Percentiles rank a stretch among this genome's conserved stretches.
These are phyloP conservation scores for Globisporangium splendens DNA, from an alignment of 352 stramenopile genomes.

Conservation along the genomic window DNA sequence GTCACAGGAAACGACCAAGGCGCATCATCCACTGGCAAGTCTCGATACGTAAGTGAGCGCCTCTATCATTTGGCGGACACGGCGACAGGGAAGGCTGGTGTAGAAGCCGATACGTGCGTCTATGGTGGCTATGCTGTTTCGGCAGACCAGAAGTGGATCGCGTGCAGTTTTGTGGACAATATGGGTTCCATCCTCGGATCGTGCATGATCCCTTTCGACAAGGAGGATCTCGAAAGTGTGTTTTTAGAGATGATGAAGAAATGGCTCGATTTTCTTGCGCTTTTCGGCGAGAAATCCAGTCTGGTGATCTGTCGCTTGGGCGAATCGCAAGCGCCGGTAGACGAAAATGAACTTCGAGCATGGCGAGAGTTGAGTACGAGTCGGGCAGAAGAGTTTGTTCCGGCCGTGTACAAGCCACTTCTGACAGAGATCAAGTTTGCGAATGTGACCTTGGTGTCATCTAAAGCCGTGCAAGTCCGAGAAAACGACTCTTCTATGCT, in stretches of 20 bases:
- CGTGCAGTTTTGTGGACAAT: slow-evolving; percentile 48
- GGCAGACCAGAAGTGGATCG: slow-evolving; percentile 55
- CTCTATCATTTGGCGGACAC: slow-evolving; percentile 51
- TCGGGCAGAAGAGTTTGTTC: slow-evolving; percentile 29
- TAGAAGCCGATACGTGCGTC: slow-evolving; percentile 21
- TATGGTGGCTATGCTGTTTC: slow-evolving; percentile 58
- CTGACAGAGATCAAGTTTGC: slow-evolving; percentile 36
- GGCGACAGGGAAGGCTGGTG: slow-evolving; percentile 1
- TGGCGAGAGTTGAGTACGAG: slow-evolving; percentile 36
- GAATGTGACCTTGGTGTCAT: slow-evolving; percentile 29
- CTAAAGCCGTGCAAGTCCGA: slow-evolving; percentile 38
- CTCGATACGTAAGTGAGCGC: slow-evolving; percentile 53
- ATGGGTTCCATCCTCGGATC: slow-evolving; percentile 64
- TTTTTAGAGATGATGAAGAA: slow-evolving; percentile 43
- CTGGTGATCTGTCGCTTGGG: slow-evolving; percentile 44
- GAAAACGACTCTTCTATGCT: slow-evolving; percentile 31
- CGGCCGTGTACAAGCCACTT: slow-evolving; percentile 26
- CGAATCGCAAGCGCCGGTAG: slow-evolving; percentile 13
- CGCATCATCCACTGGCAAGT: slow-evolving; percentile 7
- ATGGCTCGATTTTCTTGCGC: slow-evolving; percentile 49
- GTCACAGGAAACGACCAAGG: neutral
- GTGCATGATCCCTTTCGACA: slow-evolving; percentile 31
- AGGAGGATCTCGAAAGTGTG: slow-evolving; percentile 24
- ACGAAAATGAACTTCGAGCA: slow-evolving; percentile 31
- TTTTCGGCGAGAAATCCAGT: slow-evolving; percentile 47